Base-by-base conservation (phyloP, 2,329 filamentous ascomycete species). In the Aspergillus sp. region DNA sequence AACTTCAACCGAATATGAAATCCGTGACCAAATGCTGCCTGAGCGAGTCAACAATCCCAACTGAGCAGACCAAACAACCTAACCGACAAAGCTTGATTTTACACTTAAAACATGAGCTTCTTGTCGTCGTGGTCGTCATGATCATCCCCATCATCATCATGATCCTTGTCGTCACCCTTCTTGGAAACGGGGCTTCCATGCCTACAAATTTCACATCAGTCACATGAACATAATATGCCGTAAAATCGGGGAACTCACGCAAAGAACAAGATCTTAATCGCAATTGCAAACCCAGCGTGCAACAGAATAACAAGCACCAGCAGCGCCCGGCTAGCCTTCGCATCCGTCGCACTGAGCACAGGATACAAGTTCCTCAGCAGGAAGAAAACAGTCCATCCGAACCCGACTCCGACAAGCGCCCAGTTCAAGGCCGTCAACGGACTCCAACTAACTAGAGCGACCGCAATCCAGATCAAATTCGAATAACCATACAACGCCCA, bases 241-340 rank as follows among this genome's bases (percentile, higher is more conserved):
- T 15, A 24, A 17, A 26, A n/a, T 24, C 12, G 9, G 18, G 42
- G 17, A 34, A 76, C 82, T 59, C 78, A 83, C 65, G 92, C 93
- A 77, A 99, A 99, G 83, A 98, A 98, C 26, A 98, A 78, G 58
- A 97, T 88, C 83, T 98, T 98, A 77, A 99, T 98, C 4, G 93
- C 90, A 67, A 98, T 85, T 1, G 93, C 86, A 64, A 99, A 81
- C n/a, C 89, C 95, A 26, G 92, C 88, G 77, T 99, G 95, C 61
- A 98, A 80, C 30, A 85, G 83, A 30, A 98, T 83, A 24, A 99
- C 93, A 20, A 93, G 80, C 52, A 98, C 80, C 58, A 99, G 81
- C 61, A 99, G 77, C 20, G 91, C 82, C 83, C 96, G 96, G 76
- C 90, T 95, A 22, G 90, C 92, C 80, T 96, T 91, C 61, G 88